Base-by-base conservation (phyloP, 441 rosid species). In the Biscutella auriculata region DNA sequence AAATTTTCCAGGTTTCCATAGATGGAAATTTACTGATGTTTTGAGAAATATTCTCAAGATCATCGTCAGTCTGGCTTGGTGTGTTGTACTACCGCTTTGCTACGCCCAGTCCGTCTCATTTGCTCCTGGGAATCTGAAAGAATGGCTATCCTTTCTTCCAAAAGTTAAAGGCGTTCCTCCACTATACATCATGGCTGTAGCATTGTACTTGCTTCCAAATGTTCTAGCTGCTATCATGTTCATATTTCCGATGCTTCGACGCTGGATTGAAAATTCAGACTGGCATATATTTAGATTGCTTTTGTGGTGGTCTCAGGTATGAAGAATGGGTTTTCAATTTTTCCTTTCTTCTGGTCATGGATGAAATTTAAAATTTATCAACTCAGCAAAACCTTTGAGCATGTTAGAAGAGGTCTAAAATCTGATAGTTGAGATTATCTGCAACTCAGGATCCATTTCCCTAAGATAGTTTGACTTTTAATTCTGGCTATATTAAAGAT, bases 241-340 rank as follows among this genome's bases (percentile, higher is more conserved):
- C 69, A 73, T 90, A 70, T 90, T 94, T 52, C 97, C 96, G 43
- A 90, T 94, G 97, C 82, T 94, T 46, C 83, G 96, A 19, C 87
- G 96, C 53, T 94, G 95, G 93, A 90, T 90, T 61, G 99, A 90
- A 75, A 90, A 82, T 77, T 94, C 97, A 52, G 95, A 90, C 72
- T 90, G 97, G 97, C 85, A 78, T 69, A 73, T 90, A 47, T 60
- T 94, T 62, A 73, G 97, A 73, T 56, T 94, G 57, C 97, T 94
- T 28, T 65, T 94, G 69, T 88, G 99, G 99, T 94, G 97, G 99
- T 88, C 99, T 47, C 96, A 94, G 96, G 97, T 90, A 80, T 37
- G 49, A 51, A 58, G 10, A 0, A 37, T 62, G 11, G 21, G 11
- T 46, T 40, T 15, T 67, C 12, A 5, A 1, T 37, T 19, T 62